Conservation (phyloP, 305 asterid species). For the Fraxinus nigra region DNA sequence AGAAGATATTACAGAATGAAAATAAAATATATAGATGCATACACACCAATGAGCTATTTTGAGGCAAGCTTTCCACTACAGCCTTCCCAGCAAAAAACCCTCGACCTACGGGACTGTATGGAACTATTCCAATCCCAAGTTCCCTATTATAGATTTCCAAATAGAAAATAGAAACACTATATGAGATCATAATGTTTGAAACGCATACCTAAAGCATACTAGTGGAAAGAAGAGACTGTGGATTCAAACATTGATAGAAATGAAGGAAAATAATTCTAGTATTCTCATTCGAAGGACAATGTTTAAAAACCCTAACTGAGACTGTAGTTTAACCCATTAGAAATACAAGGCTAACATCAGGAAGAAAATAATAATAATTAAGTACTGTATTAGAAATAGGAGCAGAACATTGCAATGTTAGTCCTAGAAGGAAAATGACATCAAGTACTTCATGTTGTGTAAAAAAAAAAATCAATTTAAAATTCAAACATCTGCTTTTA, state of each 20-base stretch:
- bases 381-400: background rate
- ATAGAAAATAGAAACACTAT: too few relatives aligned
- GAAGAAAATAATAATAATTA: background rate
- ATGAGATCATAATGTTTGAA: background rate
- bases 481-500: background rate
- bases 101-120: constrained; percentile 59
- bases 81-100: constrained; percentile 62
- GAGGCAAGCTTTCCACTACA: constrained; percentile 38
- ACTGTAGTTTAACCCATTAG: background rate
- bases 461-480: background rate
- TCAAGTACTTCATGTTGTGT: background rate
- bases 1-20: background rate
- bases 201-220: background rate
- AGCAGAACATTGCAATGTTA: background rate
- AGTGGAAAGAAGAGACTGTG: background rate
- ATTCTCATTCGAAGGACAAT: background rate
- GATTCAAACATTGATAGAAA: background rate
- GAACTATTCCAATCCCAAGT: constrained; percentile 62
- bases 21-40: background rate
- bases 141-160: constrained; percentile 34
- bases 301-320: background rate
- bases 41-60: constrained; percentile 45
- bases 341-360: background rate
- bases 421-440: background rate
- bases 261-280: background rate